Evolutionary conservation across 2,329 filamentous ascomycete genomes (phyloP), one percentile per base, ranked within the genome.

Genomic region (Hymenotorrendiella dingleyae): DNA sequence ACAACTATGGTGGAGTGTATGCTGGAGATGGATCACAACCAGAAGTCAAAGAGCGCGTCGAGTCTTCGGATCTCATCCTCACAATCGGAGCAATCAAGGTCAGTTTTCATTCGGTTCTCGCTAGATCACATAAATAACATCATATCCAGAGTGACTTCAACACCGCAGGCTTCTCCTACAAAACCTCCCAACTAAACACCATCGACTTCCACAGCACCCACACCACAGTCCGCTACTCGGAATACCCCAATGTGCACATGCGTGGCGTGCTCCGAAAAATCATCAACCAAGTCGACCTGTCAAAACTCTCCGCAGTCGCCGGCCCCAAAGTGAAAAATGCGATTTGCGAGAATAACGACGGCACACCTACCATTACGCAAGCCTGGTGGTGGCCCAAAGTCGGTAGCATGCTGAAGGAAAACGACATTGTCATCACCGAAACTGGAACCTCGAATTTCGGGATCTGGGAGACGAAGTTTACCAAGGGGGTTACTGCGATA

Each of bases 391-490:
- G 87, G 86, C 84, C 84, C 0, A 76, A 75, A 28, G 69, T 93
- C 12, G 82, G 84, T 27, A 72, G 81, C 48, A 94, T 84, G 71
- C 67, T 94, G 8, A 71, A 74, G 41, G 70, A 80, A 41, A 72
- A 80, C 34, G 89, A 95, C 56, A 78, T 94, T 43, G 70, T 95
- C 42, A 76, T 94, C 38, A 91, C 88, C 0, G 89, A 94, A 63
- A 94, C 88, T 2, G 89, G 88, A 28, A 95, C 89, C 0, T 73
- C 87, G 45, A 91, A 89, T 66, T 91, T 94, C 62, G 89, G 89
- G 43, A 86, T 93, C 56, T 88, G 85, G 78, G 86, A 90, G 45
- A 90, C 87, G 4, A 76, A 77, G 30, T 93, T 94, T 67, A 88
- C 88, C 0, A 62, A 70, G 3, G 73, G 76, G n/a, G 84, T 90